Conservation (phyloP, 2,329 filamentous ascomycete genomes). For the Didymella pomorum region DNA sequence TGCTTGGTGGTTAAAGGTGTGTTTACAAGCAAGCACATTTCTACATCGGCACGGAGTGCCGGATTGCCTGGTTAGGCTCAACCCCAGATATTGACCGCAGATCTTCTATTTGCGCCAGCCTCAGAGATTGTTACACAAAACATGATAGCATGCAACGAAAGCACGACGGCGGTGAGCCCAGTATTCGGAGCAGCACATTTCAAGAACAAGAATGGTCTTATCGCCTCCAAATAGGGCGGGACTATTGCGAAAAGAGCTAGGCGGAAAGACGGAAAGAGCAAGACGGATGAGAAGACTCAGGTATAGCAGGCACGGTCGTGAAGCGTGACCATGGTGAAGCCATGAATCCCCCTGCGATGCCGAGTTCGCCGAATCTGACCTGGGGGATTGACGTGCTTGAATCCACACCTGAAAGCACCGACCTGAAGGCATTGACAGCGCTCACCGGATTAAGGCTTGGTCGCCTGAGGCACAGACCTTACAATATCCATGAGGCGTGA, state of each 20-base stretch:
- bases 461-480: conserved; percentile 4
- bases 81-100: not conserved
- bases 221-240: not conserved
- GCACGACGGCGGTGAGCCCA: not conserved
- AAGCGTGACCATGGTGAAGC: not conserved
- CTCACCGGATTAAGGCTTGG: conserved; percentile 11
- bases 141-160: not conserved
- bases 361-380: not conserved
- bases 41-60: not conserved
- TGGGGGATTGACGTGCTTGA: not conserved
- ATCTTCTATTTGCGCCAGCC: not conserved
- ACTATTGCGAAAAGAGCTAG: not conserved
- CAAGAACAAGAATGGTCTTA: not conserved
- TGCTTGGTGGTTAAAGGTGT: not conserved
- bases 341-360: not conserved
- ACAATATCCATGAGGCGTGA: not conserved
- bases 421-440: not conserved
- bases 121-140: not conserved
- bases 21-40: not conserved
- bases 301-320: not conserved
- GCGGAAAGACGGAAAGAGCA: not conserved
- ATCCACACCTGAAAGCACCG: not conserved
- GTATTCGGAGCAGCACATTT: not conserved
- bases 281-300: not conserved
- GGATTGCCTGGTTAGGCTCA: not conserved